Conservation (phyloP, 169 alveolate genomes). For the Plasmodium gonderi region DNA sequence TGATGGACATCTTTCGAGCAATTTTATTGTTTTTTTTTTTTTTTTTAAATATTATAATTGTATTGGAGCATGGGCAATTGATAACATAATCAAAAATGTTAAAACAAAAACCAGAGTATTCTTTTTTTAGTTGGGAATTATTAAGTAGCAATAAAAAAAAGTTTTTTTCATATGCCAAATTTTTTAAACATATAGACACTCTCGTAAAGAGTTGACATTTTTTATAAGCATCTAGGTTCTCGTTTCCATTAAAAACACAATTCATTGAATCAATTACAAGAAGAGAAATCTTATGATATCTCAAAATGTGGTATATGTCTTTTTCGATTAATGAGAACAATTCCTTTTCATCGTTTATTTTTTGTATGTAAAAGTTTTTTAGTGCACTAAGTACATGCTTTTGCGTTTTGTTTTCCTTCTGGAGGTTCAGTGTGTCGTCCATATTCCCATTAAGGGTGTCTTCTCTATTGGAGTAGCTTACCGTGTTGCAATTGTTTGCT, state of each 20-base stretch:
- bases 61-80: slow-evolving; percentile 23
- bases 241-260: slow-evolving; percentile 28
- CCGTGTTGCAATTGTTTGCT: not conserved
- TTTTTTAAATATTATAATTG: slow-evolving; percentile 21
- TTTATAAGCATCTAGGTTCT: slow-evolving; percentile 1
- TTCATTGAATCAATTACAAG: slow-evolving; percentile 53
- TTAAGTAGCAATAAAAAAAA: slow-evolving; percentile 36
- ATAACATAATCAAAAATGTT: slow-evolving; percentile 13
- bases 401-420: too few relatives aligned
- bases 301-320: slow-evolving; percentile 22
- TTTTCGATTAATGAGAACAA: slow-evolving; percentile 39
- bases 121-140: slow-evolving; percentile 7
- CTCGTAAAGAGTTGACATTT: slow-evolving; percentile 8
- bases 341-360: slow-evolving; percentile 41
- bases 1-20: slow-evolving; percentile 4
- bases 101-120: not conserved
- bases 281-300: slow-evolving; percentile 31
- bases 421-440: too few relatives aligned
- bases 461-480: not conserved
- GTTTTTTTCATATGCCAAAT: slow-evolving; percentile 36
- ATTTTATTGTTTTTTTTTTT: slow-evolving; percentile 6
- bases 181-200: slow-evolving; percentile 24
- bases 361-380: slow-evolving; percentile 48
- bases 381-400: not conserved
- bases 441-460: not conserved